Evolutionary conservation across 2,329 filamentous ascomycete species (phyloP).

Genomic region (Magnaporthiopsis poae): DNA sequence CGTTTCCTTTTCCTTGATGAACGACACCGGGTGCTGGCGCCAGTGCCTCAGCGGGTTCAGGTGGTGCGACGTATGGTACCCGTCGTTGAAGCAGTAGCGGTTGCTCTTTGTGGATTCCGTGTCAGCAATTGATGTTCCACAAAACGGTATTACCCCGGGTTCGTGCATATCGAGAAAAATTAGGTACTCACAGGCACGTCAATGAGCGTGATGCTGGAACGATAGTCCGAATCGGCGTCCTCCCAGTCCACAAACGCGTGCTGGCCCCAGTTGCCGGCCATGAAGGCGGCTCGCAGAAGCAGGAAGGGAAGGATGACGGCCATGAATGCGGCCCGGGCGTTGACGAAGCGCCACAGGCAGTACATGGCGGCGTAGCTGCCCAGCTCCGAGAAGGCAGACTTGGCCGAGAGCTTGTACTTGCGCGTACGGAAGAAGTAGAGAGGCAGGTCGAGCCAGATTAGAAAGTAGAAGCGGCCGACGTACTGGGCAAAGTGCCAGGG

Average conservation of each 20-base stretch:
- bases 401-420: slow-evolving; percentile 43
- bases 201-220: slow-evolving; percentile 69
- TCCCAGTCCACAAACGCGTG: slow-evolving; percentile 69
- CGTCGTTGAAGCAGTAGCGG: slow-evolving; percentile 73
- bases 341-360: slow-evolving; percentile 35
- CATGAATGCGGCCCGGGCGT: slow-evolving; percentile 50
- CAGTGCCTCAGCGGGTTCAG: slow-evolving; percentile 70
- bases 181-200: slow-evolving; percentile 59
- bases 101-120: slow-evolving; percentile 54
- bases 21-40: slow-evolving; percentile 68
- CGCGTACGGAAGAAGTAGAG: slow-evolving; percentile 60
- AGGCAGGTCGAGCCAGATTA: slow-evolving; percentile 67
- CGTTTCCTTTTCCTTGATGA: slow-evolving; percentile 57
- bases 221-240: slow-evolving; percentile 67
- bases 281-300: slow-evolving; percentile 59
- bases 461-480: slow-evolving; percentile 60
- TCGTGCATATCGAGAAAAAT: not conserved
- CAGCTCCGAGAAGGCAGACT: slow-evolving; percentile 52
- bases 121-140: not conserved
- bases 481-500: slow-evolving; percentile 59
- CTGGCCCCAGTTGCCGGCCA: slow-evolving; percentile 79
- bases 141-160: not conserved
- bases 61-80: slow-evolving; percentile 73
- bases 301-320: slow-evolving; percentile 57
- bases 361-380: slow-evolving; percentile 44